Conservation (phyloP, 1,284 basidiomycete genomes). For the Gomphus bonarii region DNA sequence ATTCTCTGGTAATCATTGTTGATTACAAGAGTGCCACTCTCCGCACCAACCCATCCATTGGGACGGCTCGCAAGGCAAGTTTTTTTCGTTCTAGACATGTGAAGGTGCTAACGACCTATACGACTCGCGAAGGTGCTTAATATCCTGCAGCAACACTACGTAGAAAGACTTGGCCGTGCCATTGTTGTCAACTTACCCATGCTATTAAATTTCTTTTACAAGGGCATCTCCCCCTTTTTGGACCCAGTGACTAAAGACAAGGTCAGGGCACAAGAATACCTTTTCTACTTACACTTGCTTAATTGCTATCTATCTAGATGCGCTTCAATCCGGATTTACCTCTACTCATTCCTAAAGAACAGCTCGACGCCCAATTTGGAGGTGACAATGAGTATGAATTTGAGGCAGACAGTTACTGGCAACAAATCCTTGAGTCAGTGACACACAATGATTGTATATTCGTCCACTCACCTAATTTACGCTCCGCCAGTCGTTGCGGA, state of each 20-base stretch:
- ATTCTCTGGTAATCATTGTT: conserved; percentile 71
- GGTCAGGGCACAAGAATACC: conserved; percentile 30
- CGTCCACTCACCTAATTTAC: not conserved
- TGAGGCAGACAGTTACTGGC: conserved; percentile 71
- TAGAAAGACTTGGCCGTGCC: conserved; percentile 80
- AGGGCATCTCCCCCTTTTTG: conserved; percentile 78
- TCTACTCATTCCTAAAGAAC: conserved; percentile 64
- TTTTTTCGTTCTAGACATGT: not conserved
- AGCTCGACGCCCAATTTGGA: conserved; percentile 78
- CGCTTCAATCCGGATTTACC: conserved; percentile 78
- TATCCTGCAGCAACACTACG: conserved; percentile 88
- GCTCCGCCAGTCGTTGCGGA: conserved; percentile 41
- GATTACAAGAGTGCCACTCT: conserved; percentile 78
- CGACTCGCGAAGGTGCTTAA: conserved; percentile 41
- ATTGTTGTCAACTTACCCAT: conserved; percentile 77
- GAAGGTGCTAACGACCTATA: not conserved
- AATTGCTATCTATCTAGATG: conserved; percentile 39
- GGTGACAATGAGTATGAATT: conserved; percentile 73
- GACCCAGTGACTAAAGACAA: conserved; percentile 89
- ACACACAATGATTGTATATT: not conserved
- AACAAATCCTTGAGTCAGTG: conserved; percentile 56
- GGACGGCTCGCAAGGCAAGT: conserved; percentile 57
- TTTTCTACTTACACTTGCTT: not conserved
- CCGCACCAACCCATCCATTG: conserved; percentile 72
- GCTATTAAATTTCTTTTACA: conserved; percentile 79